These are phyloP conservation scores for Bipolaris victoriae DNA, from an alignment of 2,329 filamentous ascomycete species.

Conservation along the genomic window DNA sequence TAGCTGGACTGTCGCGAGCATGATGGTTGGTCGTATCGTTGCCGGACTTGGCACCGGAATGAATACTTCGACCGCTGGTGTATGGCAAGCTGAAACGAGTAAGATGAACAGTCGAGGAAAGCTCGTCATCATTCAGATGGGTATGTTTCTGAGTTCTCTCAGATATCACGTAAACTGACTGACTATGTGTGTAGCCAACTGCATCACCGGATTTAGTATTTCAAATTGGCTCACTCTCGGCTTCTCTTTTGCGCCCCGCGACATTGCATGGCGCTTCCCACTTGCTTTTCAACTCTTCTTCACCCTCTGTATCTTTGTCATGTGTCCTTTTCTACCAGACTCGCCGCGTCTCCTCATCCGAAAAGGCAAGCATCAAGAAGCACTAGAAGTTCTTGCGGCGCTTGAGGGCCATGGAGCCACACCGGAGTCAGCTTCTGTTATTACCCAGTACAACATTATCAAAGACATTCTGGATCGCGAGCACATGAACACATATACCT, in stretches of 20 bases:
- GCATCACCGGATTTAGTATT: constrained; percentile 53
- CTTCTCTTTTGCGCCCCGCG: constrained; percentile 49
- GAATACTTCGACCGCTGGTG: constrained; percentile 59
- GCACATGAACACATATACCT: constrained; percentile 53
- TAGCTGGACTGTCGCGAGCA: constrained; percentile 45
- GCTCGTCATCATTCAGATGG: constrained; percentile 55
- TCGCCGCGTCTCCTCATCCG: constrained; percentile 59
- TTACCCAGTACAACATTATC: constrained; percentile 48
- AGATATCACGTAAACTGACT: neutral
- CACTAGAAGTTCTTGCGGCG: constrained; percentile 43
- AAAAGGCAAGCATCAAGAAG: constrained; percentile 57
- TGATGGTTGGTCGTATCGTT: constrained; percentile 51
- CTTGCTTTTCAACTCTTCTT: constrained; percentile 64
- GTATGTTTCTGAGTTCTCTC: constrained; percentile 16
- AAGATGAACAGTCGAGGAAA: constrained; percentile 56
- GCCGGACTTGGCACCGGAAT: constrained; percentile 55
- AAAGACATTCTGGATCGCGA: constrained; percentile 53
- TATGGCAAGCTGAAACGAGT: constrained; percentile 56
- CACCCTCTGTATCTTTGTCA: constrained; percentile 62
- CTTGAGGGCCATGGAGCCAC: constrained; percentile 50
- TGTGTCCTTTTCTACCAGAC: constrained; percentile 52
- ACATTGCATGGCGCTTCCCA: constrained; percentile 54
- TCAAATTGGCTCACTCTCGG: constrained; percentile 54
- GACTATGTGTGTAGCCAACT: constrained; percentile 40
- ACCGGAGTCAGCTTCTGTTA: constrained; percentile 42